Percentiles rank a stretch among this genome's conserved stretches.
Conservation (phyloP, 371 early-diverging fungal species). For the Rhizomucor miehei region DNA sequence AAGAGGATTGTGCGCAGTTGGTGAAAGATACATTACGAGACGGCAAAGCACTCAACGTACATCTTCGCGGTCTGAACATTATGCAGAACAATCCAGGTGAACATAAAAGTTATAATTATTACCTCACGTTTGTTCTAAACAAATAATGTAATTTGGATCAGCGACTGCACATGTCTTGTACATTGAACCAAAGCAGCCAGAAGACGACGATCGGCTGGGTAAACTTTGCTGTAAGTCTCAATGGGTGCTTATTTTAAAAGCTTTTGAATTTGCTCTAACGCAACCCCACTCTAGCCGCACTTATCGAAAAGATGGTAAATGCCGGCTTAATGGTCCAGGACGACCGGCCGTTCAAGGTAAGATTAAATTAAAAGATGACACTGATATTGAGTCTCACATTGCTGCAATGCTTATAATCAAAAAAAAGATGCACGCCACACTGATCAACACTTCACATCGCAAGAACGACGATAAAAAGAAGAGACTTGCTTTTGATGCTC, state of each 20-base stretch:
- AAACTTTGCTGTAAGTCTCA: slow-evolving; percentile 22
- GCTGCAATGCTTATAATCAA: background rate
- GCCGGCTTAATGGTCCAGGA: slow-evolving; percentile 26
- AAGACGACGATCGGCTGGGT: slow-evolving; percentile 12
- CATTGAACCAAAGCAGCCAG: slow-evolving; percentile 28
- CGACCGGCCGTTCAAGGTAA: slow-evolving; percentile 32
- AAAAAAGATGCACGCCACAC: slow-evolving; percentile 22
- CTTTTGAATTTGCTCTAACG: no score
- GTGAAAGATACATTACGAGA: slow-evolving; percentile 5
- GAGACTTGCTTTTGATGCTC: slow-evolving; percentile 28
- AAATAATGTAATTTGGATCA: background rate
- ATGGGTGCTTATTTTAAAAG: no score
- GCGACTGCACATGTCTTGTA: slow-evolving; percentile 34
- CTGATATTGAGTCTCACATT: background rate
- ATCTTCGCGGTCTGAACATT: slow-evolving; percentile 12
- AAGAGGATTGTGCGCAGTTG: slow-evolving; percentile 15
- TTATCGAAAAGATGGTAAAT: slow-evolving; percentile 22
- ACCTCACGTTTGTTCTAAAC: background rate
- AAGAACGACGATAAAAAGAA: slow-evolving; percentile 2
- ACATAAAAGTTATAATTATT: background rate
- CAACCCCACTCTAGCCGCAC: slow-evolving; percentile 14
- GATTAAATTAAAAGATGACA: background rate
- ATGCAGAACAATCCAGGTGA: slow-evolving; percentile 27
- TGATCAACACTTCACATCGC: slow-evolving; percentile 22
- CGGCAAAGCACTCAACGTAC: slow-evolving; percentile 12